Conservation (phyloP, 768 basidiomycete genomes). For the Agrocybe pediades region DNA sequence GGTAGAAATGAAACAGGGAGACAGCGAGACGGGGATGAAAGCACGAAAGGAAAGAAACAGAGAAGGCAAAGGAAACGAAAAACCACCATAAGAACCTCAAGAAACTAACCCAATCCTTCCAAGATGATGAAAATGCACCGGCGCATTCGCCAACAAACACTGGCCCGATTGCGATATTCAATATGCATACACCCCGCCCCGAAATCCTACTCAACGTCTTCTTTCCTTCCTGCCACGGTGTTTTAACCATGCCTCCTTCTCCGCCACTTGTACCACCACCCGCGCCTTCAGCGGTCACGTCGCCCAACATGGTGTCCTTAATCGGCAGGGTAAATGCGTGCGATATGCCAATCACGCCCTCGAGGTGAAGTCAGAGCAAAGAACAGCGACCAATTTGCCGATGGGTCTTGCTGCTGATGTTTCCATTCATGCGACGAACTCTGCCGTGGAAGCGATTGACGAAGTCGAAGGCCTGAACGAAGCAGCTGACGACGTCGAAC, state of each 20-base stretch:
- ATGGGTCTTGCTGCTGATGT: slow-evolving; percentile 31
- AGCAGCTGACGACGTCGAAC: slow-evolving; percentile 36
- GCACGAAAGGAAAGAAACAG: neutral
- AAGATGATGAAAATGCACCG: slow-evolving; percentile 63
- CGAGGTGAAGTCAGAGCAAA: no score
- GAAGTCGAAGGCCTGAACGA: slow-evolving; percentile 47
- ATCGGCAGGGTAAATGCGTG: slow-evolving; percentile 79
- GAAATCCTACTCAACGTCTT: slow-evolving; percentile 60
- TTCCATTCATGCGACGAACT: slow-evolving; percentile 12
- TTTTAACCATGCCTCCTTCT: no score
- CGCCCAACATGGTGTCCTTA: slow-evolving; percentile 52
- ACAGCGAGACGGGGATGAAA: neutral
- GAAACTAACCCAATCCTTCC: slow-evolving; percentile 52
- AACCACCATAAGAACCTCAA: no score
- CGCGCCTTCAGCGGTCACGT: slow-evolving; percentile 27
- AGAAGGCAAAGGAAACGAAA: slow-evolving; percentile 3
- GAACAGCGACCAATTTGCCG: slow-evolving; percentile 71
- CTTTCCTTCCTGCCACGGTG: slow-evolving; percentile 47
- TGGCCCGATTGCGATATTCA: slow-evolving; percentile 40
- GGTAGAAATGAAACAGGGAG: neutral
- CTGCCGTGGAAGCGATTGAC: slow-evolving; percentile 25
- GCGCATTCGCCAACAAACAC: slow-evolving; percentile 35
- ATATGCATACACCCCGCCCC: slow-evolving; percentile 42
- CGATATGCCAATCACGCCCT: slow-evolving; percentile 93
- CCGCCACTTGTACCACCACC: no score